A percentile compares a stretch with the other conserved stretches of the same genome.
These are phyloP conservation scores for Leishmania major DNA, from an alignment of 208 protist genomes.

Conservation along the genomic window DNA sequence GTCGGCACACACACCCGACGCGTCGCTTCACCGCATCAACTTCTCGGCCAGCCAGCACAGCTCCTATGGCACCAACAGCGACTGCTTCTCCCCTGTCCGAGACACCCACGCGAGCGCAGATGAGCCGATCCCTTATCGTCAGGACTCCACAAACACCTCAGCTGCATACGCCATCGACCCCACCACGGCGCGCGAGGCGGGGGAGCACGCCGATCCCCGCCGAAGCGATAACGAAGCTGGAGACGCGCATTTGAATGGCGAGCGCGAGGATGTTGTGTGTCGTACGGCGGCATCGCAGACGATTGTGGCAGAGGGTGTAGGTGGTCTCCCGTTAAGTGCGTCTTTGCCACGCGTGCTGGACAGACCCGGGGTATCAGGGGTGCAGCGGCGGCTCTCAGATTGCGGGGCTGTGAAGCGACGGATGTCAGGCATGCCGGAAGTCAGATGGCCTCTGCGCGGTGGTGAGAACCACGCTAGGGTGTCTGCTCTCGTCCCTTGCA, in stretches of 20 bases:
- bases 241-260: neutral
- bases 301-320: neutral
- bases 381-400: constrained; percentile 14
- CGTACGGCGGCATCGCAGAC: neutral
- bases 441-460: neutral
- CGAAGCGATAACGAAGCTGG: neutral
- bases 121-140: too few relatives aligned
- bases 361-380: neutral
- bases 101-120: too few relatives aligned
- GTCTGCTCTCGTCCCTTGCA: neutral
- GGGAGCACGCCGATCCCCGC: neutral
- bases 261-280: neutral
- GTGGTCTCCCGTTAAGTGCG: neutral
- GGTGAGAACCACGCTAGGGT: neutral
- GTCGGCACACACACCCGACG: too few relatives aligned
- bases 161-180: too few relatives aligned
- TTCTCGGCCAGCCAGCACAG: too few relatives aligned
- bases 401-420: neutral
- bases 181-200: constrained; percentile 3
- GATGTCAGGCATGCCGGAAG: neutral
- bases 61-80: too few relatives aligned
- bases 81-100: too few relatives aligned
- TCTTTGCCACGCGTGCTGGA: neutral
- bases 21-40: too few relatives aligned
- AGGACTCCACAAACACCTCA: too few relatives aligned